Conservation (phyloP, 768 basidiomycete genomes). For the Clitopilus hobsonii region DNA sequence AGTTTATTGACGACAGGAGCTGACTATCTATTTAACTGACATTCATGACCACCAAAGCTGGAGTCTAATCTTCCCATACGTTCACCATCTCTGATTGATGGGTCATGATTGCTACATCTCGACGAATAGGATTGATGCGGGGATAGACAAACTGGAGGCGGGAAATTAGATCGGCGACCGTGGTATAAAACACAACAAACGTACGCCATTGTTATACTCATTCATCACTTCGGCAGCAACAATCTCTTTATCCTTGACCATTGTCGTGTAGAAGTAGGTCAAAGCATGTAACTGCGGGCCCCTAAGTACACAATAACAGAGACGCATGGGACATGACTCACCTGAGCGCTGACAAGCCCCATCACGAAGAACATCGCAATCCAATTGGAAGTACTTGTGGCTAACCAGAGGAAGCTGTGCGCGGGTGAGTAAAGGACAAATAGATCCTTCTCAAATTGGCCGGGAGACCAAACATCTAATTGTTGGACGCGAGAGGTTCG, state of each 20-base stretch:
- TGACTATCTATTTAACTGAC: too few species aligned
- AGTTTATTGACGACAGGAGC: neutral
- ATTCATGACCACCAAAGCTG: too few species aligned
- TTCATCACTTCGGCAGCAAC: conserved; percentile 77
- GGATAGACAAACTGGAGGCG: conserved; percentile 72
- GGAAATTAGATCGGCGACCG: neutral
- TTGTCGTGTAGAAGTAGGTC: conserved; percentile 50
- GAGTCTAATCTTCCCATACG: conserved; percentile 37
- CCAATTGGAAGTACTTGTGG: conserved; percentile 71
- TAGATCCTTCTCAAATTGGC: conserved; percentile 62
- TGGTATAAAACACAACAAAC: conserved; percentile 15
- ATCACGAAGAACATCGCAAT: conserved; percentile 66
- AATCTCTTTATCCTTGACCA: conserved; percentile 72
- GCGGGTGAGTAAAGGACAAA: conserved; percentile 78
- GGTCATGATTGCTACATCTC: conserved; percentile 82
- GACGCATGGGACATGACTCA: conserved; percentile 19
- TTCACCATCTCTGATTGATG: conserved; percentile 75
- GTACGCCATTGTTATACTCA: conserved; percentile 77
- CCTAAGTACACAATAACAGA: conserved; percentile 15
- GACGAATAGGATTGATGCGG: conserved; percentile 69
- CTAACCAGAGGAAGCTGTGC: conserved; percentile 71
- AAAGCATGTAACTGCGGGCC: conserved; percentile 36
- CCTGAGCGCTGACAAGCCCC: conserved; percentile 63
- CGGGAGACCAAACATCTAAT: conserved; percentile 75
- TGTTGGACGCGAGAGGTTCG: conserved; percentile 62